A percentile compares a stretch with the other conserved stretches of the same genome.
phyloP scores from a whole-genome alignment of 2,329 filamentous ascomycete genomes.

The Alternaria tenuissima region DNA sequence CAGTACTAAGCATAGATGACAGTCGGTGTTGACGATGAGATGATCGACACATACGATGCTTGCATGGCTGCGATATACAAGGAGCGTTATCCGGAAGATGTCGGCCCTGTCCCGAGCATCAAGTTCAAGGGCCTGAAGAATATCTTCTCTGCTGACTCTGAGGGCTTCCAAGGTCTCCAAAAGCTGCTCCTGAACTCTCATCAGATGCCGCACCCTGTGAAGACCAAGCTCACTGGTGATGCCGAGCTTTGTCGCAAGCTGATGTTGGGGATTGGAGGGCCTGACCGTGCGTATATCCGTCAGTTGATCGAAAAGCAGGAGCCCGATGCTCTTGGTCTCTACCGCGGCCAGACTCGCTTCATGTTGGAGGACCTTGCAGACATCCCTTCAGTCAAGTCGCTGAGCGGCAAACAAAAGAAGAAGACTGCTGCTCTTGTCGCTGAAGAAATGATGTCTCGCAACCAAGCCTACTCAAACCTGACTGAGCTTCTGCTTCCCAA shows the following conservation, averaged over 20 bases:
- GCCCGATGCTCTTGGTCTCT: conserved; percentile 40
- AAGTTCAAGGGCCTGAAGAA: conserved; percentile 41
- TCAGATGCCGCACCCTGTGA: conserved; percentile 40
- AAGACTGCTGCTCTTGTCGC: conserved; percentile 47
- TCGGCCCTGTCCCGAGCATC: conserved; percentile 23
- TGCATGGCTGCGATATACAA: conserved; percentile 52
- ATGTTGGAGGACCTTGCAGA: conserved; percentile 50
- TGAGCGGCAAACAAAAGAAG: conserved; percentile 41
- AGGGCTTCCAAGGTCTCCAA: conserved; percentile 21
- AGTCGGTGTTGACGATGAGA: conserved; percentile 55
- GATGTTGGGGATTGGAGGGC: conserved; percentile 36
- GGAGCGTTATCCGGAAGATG: conserved; percentile 29
- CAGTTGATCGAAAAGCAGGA: conserved; percentile 41
- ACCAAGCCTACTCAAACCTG: conserved; percentile 60
- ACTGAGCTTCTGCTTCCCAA: conserved; percentile 58
- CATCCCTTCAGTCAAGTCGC: conserved; percentile 32
- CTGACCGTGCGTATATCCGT: conserved; percentile 37
- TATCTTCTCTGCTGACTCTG: conserved; percentile 38
- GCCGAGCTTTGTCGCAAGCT: conserved; percentile 44
- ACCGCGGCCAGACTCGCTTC: conserved; percentile 49
- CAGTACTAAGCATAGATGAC: conserved; percentile 12
- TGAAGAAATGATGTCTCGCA: conserved; percentile 53
- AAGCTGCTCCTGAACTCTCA: conserved; percentile 28
- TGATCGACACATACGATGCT: conserved; percentile 41
- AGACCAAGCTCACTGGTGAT: conserved; percentile 38